Evolutionary conservation across 306 rosid genomes (phyloP).

Genomic region (Prunus davidiana): DNA sequence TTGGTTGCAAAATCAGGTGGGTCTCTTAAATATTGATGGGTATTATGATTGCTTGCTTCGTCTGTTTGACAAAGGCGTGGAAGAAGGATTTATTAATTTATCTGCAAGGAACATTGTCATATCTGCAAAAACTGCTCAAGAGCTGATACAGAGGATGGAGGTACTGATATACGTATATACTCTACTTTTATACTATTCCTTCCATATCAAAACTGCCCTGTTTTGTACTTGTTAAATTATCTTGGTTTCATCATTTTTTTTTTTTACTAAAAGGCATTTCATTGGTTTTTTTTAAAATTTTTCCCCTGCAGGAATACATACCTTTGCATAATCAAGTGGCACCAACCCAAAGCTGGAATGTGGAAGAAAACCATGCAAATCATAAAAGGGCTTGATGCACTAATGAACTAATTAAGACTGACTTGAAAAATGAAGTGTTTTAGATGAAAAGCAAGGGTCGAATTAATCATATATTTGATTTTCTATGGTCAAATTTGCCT

Average conservation of each 20-base stretch:
- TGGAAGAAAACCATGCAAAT: constrained; percentile 16
- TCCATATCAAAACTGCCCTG: background rate
- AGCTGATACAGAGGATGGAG: constrained; percentile 29
- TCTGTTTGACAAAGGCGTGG: constrained; percentile 31
- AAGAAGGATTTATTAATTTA: constrained; percentile 30
- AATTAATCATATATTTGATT: background rate
- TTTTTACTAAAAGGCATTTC: background rate
- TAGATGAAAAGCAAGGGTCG: background rate
- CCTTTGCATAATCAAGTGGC: constrained; percentile 33
- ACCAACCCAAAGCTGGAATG: constrained; percentile 27
- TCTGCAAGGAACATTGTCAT: constrained; percentile 22
- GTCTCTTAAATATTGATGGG: constrained; percentile 21
- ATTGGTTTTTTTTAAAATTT: background rate
- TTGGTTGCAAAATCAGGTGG: constrained; percentile 22
- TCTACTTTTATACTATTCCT: background rate
- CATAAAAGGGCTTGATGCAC: background rate
- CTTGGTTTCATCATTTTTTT: background rate
- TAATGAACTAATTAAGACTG: background rate
- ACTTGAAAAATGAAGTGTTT: background rate
- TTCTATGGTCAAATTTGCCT: background rate
- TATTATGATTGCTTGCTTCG: constrained; percentile 31
- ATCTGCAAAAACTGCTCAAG: constrained; percentile 16
- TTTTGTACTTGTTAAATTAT: background rate
- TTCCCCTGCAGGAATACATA: constrained; percentile 26
- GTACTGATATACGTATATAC: background rate